Percentiles rank a stretch among this genome's conserved stretches.
Evolutionary conservation across 139 green algal species (phyloP).

Genomic region (Chlamydomonas sphaeroides): DNA sequence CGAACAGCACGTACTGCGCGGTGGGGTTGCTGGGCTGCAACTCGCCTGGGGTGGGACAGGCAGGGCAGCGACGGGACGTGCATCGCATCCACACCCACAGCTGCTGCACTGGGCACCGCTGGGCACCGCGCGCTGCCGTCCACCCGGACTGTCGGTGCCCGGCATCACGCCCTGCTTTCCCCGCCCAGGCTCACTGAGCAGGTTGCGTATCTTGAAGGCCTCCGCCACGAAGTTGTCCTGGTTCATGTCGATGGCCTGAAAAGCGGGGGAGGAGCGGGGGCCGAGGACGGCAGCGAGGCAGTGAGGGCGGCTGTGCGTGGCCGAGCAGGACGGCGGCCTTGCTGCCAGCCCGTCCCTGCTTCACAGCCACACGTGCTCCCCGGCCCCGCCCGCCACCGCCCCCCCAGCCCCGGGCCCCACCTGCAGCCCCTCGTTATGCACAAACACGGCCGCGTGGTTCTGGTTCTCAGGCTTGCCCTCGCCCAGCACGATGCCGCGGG

Average conservation of each 20-base stretch:
- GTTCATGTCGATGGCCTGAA: conserved; percentile 55
- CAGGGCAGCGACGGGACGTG: too few species aligned
- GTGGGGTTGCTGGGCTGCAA: conserved; percentile 34
- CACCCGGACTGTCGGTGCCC: too few species aligned
- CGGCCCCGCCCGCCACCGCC: too few species aligned
- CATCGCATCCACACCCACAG: too few species aligned
- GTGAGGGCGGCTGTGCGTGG: too few species aligned
- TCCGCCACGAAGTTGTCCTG: conserved; percentile 88
- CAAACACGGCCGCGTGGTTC: conserved; percentile 85
- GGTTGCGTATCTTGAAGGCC: conserved; percentile 77
- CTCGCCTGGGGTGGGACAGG: too few species aligned
- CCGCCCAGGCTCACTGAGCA: conserved; percentile 40
- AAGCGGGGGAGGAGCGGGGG: not conserved
- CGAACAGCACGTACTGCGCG: conserved; percentile 32
- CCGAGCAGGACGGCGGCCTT: too few species aligned
- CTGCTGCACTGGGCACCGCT: too few species aligned
- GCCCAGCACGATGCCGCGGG: conserved; percentile 67
- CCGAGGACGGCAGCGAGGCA: not conserved
- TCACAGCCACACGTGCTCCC: too few species aligned
- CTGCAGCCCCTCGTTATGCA: conserved; percentile 39
- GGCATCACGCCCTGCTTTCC: not conserved
- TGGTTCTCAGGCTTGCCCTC: conserved; percentile 93
- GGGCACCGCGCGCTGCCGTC: too few species aligned
- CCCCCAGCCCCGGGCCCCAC: too few species aligned
- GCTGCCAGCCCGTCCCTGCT: too few species aligned